phyloP scores from a whole-genome alignment of 139 green algal species.

The Haematococcus lacustris region DNA sequence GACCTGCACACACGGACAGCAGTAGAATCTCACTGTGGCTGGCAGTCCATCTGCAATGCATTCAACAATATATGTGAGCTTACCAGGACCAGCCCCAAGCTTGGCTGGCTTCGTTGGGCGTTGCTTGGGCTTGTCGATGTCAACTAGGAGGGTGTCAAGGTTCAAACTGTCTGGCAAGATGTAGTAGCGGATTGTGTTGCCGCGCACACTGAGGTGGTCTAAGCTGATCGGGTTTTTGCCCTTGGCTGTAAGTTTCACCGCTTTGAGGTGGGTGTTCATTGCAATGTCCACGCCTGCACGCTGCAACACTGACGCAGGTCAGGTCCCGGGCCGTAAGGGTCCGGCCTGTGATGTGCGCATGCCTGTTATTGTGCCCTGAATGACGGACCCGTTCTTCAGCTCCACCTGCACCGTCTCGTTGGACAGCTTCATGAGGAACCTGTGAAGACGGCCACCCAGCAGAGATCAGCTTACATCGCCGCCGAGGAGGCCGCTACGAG shows the following conservation, averaged over 20 bases:
- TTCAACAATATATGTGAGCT: neutral
- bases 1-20: neutral
- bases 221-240: conserved; percentile 82
- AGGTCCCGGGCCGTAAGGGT: neutral
- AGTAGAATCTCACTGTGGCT: neutral
- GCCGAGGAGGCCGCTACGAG: neutral
- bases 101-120: conserved; percentile 62
- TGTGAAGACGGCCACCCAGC: conserved; percentile 22
- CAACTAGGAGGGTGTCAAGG: conserved; percentile 96
- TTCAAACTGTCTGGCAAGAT: conserved; percentile 97
- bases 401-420: conserved; percentile 98
- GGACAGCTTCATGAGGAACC: conserved; percentile 97
- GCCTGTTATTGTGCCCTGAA: conserved; percentile 93
- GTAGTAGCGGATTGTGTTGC: conserved; percentile 89
- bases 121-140: conserved; percentile 90
- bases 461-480: neutral
- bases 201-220: conserved; percentile 84
- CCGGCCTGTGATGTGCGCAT: conserved; percentile 3
- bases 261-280: conserved; percentile 99
- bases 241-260: conserved; percentile 91
- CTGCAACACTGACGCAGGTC: neutral
- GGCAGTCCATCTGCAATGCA: neutral
- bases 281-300: conserved; percentile 91
- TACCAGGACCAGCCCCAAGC: neutral
- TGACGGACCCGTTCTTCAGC: conserved; percentile 95